Evolutionary conservation across 306 rosid species (phyloP), one percentile per base, ranked within the genome.

Genomic region (Chamaecrista fasciculata): DNA sequence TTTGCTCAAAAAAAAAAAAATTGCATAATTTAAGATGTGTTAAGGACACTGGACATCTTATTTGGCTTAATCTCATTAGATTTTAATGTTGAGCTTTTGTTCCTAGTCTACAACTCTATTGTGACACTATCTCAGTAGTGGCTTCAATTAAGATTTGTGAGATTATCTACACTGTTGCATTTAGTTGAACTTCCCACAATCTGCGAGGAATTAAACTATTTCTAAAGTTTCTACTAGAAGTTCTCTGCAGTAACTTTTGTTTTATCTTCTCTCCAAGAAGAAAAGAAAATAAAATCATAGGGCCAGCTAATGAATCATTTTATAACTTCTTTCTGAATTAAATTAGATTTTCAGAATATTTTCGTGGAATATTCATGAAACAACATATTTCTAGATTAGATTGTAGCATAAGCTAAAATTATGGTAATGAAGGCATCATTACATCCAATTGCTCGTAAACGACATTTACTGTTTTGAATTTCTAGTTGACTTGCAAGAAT

Each of bases 331-430:
- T 53, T 62, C 46, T 72, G 58, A 23, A 56, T 60, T 71, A 34
- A 60, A 20, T 43, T 59, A 43, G 50, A 48, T 61, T 73, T 63
- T 69, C 25, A 63, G n/a, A 67, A 66, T 40, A 59, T 15, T 43
- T 70, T 49, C 20, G 26, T 39, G 19, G 65, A 21, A 23, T 25
- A 8, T 2, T 37, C 14, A 2, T 21, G 28, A 67, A n/a, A 64
- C 21, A 37, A 72, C 67, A 67, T 61, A 14, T 69, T 25, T 76
- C 72, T 76, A 18, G 55, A 72, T 49, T 14, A 25, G 49, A 42
- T 31, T 29, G 63, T 25, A 47, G 57, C 66, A 44, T 33, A 25
- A 62, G 66, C 79, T 12, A 52, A 59, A 52, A 2, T 40, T 47
- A 49, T 37, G 48, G 19, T 49, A 25, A 37, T 25, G 28, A 67